A percentile compares a stretch with the other conserved stretches of the same genome.
phyloP scores from a whole-genome alignment of 2,329 filamentous ascomycete species.

The Nannizziopsis arthrosporioides region DNA sequence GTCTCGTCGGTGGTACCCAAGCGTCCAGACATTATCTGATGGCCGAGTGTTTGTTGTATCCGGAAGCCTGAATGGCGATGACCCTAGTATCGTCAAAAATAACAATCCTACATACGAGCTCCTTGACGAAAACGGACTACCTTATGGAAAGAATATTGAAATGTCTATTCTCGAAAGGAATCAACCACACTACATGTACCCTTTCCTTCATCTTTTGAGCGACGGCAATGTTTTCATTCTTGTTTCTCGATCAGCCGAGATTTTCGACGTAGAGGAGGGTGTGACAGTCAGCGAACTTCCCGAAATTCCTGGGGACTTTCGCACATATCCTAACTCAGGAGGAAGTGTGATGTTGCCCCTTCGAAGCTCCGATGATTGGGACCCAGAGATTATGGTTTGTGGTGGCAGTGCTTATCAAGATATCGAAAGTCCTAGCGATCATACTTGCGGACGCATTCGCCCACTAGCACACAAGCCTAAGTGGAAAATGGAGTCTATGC shows the following conservation, averaged over 20 bases:
- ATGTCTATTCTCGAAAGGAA: conserved; percentile 47
- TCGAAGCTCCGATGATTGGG: conserved; percentile 41
- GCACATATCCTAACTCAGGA: conserved; percentile 51
- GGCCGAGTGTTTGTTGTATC: conserved; percentile 49
- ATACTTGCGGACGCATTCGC: conserved; percentile 46
- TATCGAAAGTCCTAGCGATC: conserved; percentile 46
- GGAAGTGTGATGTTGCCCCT: conserved; percentile 47
- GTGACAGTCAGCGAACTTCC: conserved; percentile 38
- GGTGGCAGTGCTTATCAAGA: conserved; percentile 51
- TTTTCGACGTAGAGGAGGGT: conserved; percentile 42
- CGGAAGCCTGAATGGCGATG: conserved; percentile 48
- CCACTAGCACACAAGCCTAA: conserved; percentile 39
- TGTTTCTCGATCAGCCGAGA: conserved; percentile 44
- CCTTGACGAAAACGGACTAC: conserved; percentile 39
- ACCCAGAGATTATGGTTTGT: conserved; percentile 46
- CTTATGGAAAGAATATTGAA: conserved; percentile 37
- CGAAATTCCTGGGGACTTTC: conserved; percentile 45
- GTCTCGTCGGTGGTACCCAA: conserved; percentile 50
- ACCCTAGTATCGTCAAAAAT: conserved; percentile 43
- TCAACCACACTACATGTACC: conserved; percentile 55
- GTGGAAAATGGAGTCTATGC: conserved; percentile 51
- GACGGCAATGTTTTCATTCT: conserved; percentile 49
- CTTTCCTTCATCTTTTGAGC: conserved; percentile 48
- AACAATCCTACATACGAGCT: conserved; percentile 55
- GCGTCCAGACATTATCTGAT: conserved; percentile 48